Conservation (phyloP, 768 basidiomycete genomes). For the Naganishia vaughanmartiniae region DNA sequence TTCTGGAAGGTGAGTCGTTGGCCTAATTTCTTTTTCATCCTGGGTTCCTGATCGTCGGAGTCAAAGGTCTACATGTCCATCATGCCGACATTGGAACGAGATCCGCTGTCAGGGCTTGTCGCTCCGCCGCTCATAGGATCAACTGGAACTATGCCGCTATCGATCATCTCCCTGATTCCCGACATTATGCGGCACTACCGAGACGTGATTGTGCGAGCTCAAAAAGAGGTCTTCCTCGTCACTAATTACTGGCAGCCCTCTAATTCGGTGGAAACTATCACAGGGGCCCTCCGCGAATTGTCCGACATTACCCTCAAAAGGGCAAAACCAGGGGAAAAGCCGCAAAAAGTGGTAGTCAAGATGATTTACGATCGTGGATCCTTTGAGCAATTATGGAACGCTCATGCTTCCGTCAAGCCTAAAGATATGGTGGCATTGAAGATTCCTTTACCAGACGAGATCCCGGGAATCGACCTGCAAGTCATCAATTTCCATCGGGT, state of each 20-base stretch:
- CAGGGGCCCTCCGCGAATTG: conserved; percentile 59
- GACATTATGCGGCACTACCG: conserved; percentile 72
- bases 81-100: conserved; percentile 60
- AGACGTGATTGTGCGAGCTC: conserved; percentile 62
- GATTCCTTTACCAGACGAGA: conserved; percentile 60
- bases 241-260: conserved; percentile 64
- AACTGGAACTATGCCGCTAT: conserved; percentile 64
- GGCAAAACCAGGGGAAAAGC: conserved; percentile 45
- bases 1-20: conserved; percentile 57
- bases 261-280: conserved; percentile 58
- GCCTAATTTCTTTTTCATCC: background rate
- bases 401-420: conserved; percentile 57
- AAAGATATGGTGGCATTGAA: conserved; percentile 58
- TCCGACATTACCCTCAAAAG: conserved; percentile 56
- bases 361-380: conserved; percentile 69
- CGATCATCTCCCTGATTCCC: conserved; percentile 65
- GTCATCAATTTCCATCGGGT: conserved; percentile 59
- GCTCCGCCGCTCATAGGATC: conserved; percentile 66
- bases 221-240: conserved; percentile 66
- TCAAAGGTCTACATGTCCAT: conserved; percentile 61
- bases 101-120: conserved; percentile 61
- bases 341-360: conserved; percentile 62
- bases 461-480: conserved; percentile 63
- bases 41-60: conserved; percentile 34
- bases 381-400: conserved; percentile 59